A percentile compares a stretch with the other conserved stretches of the same genome.
These are phyloP conservation scores for Dryadomyces sulphureus DNA, from an alignment of 2,329 filamentous ascomycete genomes.

Conservation along the genomic window DNA sequence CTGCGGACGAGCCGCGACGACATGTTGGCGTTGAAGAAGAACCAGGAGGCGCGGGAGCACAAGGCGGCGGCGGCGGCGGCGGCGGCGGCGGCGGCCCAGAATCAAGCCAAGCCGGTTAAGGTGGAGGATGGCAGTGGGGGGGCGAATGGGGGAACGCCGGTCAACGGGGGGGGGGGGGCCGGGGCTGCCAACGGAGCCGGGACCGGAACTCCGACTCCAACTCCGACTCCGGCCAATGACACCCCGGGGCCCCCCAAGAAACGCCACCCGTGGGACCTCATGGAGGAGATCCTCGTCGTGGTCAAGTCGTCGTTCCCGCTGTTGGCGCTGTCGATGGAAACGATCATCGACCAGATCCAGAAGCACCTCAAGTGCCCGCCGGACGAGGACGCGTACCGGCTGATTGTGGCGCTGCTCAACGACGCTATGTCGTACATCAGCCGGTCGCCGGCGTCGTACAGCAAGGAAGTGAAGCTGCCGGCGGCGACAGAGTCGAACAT, in stretches of 20 bases:
- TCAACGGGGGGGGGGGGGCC: no score
- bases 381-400: constrained; percentile 90
- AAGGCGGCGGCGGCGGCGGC: constrained; percentile 16
- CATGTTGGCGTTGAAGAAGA: constrained; percentile 82
- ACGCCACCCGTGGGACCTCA: constrained; percentile 78
- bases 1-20: constrained; percentile 88
- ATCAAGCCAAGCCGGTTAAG: neutral
- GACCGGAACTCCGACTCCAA: constrained; percentile 4
- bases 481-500: constrained; percentile 90
- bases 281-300: constrained; percentile 87
- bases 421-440: constrained; percentile 89
- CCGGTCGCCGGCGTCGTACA: constrained; percentile 72
- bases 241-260: constrained; percentile 7
- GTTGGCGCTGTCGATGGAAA: constrained; percentile 94
- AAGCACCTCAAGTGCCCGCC: constrained; percentile 99
- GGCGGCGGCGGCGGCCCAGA: neutral
- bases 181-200: constrained; percentile 20
- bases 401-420: constrained; percentile 95
- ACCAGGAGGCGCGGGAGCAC: constrained; percentile 61
- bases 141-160: neutral
- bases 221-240: constrained; percentile 10
- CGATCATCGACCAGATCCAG: constrained; percentile 97
- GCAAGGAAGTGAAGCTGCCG: constrained; percentile 81
- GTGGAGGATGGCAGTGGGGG: neutral
- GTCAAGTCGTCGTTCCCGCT: constrained; percentile 96